phyloP scores from a whole-genome alignment of 2,329 filamentous ascomycete species.

The Xylaria sp. region DNA sequence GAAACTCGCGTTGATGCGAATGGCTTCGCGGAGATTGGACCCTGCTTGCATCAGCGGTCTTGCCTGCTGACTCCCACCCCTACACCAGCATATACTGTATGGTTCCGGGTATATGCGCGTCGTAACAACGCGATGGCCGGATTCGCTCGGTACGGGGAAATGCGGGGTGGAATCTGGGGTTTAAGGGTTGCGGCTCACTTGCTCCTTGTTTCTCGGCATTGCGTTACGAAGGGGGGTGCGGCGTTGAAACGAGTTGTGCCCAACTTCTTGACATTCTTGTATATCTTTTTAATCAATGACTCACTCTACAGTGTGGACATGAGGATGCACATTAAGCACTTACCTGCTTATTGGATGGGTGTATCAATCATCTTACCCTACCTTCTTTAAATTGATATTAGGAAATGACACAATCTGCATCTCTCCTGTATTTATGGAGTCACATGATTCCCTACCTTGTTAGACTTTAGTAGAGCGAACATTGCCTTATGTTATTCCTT shows the following conservation, averaged over 20 bases:
- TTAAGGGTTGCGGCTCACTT: conserved; percentile 36
- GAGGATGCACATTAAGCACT: background rate
- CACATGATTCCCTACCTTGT: background rate
- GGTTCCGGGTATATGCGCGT: conserved; percentile 32
- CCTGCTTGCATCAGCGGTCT: background rate
- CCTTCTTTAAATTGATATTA: background rate
- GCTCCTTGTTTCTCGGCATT: background rate
- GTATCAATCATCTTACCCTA: background rate
- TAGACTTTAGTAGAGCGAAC: background rate
- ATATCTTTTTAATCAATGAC: background rate
- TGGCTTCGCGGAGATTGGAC: conserved; percentile 5
- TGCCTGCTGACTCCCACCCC: background rate
- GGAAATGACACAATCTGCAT: background rate
- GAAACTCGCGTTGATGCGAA: background rate
- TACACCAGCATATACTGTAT: background rate
- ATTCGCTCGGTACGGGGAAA: conserved; percentile 35
- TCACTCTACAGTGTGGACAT: background rate
- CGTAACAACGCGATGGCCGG: conserved; percentile 29
- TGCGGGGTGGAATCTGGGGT: conserved; percentile 36
- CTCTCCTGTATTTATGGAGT: background rate
- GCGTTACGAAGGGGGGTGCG: background rate
- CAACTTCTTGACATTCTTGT: background rate
- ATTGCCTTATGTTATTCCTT: background rate
- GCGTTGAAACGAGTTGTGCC: background rate
- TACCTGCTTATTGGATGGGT: background rate